These are phyloP conservation scores for Diaporthe velutina DNA, from an alignment of 2,329 filamentous ascomycete genomes.

Conservation along the genomic window DNA sequence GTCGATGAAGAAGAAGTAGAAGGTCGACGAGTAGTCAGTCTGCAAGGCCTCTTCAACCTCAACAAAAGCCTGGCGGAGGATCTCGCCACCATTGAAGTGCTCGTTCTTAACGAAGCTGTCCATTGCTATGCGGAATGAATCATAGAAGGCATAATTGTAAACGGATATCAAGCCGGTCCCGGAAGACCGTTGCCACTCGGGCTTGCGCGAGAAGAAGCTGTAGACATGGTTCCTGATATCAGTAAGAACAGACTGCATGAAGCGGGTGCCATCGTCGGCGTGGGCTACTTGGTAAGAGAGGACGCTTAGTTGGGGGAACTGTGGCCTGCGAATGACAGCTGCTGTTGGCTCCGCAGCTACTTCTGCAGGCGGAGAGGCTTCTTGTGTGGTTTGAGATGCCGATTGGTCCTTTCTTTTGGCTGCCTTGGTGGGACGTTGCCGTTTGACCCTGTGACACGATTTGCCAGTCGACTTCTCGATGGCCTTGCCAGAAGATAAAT, in stretches of 20 bases:
- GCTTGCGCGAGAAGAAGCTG: constrained; percentile 39
- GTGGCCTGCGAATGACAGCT: not conserved
- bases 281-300: constrained; percentile 34
- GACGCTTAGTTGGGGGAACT: constrained; percentile 15
- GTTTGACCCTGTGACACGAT: constrained; percentile 39
- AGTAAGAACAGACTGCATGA: constrained; percentile 39
- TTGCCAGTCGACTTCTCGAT: constrained; percentile 41
- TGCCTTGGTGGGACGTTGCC: constrained; percentile 19
- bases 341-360: not conserved
- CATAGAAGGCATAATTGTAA: constrained; percentile 41
- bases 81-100: constrained; percentile 39
- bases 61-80: constrained; percentile 41
- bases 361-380: constrained; percentile 5
- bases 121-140: constrained; percentile 41
- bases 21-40: constrained; percentile 40
- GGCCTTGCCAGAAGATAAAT: constrained; percentile 38
- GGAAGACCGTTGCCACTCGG: constrained; percentile 37
- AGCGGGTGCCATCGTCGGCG: constrained; percentile 34
- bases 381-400: not conserved
- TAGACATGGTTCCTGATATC: constrained; percentile 41
- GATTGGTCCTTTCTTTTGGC: constrained; percentile 7
- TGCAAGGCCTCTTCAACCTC: constrained; percentile 41
- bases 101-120: constrained; percentile 40
- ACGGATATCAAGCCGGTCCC: constrained; percentile 38
- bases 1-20: constrained; percentile 42